Evolutionary conservation across 2,329 filamentous ascomycete genomes (phyloP).

Genomic region (Alternaria burnsii): DNA sequence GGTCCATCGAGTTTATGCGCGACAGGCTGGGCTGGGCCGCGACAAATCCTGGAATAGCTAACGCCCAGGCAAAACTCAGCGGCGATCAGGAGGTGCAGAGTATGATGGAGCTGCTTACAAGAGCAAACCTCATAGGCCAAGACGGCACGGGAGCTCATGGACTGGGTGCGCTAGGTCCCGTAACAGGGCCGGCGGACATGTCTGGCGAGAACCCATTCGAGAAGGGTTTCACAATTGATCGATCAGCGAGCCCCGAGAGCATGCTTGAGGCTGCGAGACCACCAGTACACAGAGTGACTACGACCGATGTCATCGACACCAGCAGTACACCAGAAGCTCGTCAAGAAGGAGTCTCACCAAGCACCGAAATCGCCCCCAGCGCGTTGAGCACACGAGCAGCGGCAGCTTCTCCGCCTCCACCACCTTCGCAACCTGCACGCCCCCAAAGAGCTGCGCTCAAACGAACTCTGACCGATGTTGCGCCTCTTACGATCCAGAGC

Average conservation of each 20-base stretch:
- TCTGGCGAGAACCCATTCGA: slow-evolving; percentile 86
- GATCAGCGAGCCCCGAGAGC: slow-evolving; percentile 56
- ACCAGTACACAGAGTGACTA: slow-evolving; percentile 24
- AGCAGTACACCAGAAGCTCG: slow-evolving; percentile 21
- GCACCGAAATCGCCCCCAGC: slow-evolving; percentile 35
- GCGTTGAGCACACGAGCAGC: slow-evolving; percentile 28
- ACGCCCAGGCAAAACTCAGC: slow-evolving; percentile 80
- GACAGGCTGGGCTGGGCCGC: slow-evolving; percentile 86
- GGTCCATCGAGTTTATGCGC: slow-evolving; percentile 96
- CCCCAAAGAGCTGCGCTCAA: slow-evolving; percentile 72
- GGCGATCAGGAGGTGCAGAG: slow-evolving; percentile 88
- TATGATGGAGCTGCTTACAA: slow-evolving; percentile 87
- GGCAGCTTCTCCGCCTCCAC: slow-evolving; percentile 31
- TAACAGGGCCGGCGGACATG: slow-evolving; percentile 80
- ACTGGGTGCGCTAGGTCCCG: slow-evolving; percentile 65
- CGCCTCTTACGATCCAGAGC: slow-evolving; percentile 76
- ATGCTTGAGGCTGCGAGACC: slow-evolving; percentile 39
- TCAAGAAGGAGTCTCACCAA: slow-evolving; percentile 25
- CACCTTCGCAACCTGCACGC: slow-evolving; percentile 32
- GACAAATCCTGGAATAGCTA: slow-evolving; percentile 77
- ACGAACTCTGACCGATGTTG: slow-evolving; percentile 86
- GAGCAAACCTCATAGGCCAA: slow-evolving; percentile 78
- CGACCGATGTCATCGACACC: slow-evolving; percentile 16
- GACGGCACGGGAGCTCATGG: slow-evolving; percentile 66
- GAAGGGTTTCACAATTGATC: slow-evolving; percentile 72